Evolutionary conservation across 2,329 filamentous ascomycete genomes (phyloP), one percentile per base, ranked within the genome.

Genomic region (Geoglossum cookeanum): DNA sequence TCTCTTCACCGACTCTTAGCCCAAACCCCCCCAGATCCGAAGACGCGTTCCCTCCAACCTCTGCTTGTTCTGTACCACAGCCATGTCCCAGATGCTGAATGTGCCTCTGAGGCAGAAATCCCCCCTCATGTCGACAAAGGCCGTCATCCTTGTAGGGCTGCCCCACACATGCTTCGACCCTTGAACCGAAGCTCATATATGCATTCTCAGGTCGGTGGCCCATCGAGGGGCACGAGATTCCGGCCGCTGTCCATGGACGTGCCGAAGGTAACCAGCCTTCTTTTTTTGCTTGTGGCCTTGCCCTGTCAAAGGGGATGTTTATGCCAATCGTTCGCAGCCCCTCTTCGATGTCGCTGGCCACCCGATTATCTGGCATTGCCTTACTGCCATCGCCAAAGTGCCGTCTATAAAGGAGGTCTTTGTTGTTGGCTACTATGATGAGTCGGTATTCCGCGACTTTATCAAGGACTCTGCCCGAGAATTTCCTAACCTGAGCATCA

Each of bases 351-450:
- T 98, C 67, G 92, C 92, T 64, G 92, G 92, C 65, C 92, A 98
- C 73, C 89, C 91, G 65, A 97, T 98, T 74, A 89, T 97, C 75
- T 91, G 90, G 79, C 92, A 98, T 77, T 95, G 90, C 77, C 80
- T 98, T 69, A 86, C 85, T 66, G 89, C 92, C 66, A 80, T 97
- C 67, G 83, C 87, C 63, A 94, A 90, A 70, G 87, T 97, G 60
- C 85, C 87, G 65, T 85, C 87, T 67, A 87, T 98, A 71, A 87
- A 89, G 68, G 92, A 98, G 73, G 91, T 98, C 65, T 90, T 92
- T 75, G 84, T 98, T 67, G 94, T 98, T 68, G 92, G 92, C 68
- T 98, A 98, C 80, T 98, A 97, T 72, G 92, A 98, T 69, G 92
- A 97, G 75, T 79, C 81, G 49, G 87, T 97, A 66, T 96, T 97